A percentile compares a stretch with the other conserved stretches of the same genome.
These are phyloP conservation scores for Dendrobium nobile DNA, from an alignment of 106 monocot genomes.

Conservation along the genomic window DNA sequence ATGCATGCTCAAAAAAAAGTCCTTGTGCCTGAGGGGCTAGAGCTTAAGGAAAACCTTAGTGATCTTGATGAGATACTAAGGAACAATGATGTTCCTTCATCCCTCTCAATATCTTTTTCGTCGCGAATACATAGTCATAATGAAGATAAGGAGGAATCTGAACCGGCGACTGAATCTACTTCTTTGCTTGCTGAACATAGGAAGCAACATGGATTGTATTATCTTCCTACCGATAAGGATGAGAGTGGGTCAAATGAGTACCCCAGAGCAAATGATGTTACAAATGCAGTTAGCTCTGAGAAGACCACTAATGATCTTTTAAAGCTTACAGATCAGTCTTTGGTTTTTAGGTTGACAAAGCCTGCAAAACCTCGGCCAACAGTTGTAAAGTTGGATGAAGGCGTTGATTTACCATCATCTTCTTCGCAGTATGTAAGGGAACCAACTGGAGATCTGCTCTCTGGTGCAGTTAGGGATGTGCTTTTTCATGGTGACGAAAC, in stretches of 20 bases:
- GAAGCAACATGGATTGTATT: conserved; percentile 75
- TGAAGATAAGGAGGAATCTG: conserved; percentile 24
- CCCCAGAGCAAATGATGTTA: conserved; percentile 53
- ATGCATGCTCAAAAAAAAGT: conserved; percentile 46
- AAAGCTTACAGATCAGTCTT: conserved; percentile 38
- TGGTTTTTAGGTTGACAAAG: conserved; percentile 34
- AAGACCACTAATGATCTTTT: conserved; percentile 29
- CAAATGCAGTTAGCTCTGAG: conserved; percentile 12
- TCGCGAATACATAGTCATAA: conserved; percentile 12
- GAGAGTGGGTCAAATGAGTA: conserved; percentile 48
- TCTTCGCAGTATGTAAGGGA: conserved; percentile 14
- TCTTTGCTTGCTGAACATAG: conserved; percentile 77
- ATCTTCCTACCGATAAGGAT: conserved; percentile 56
- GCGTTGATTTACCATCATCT: conserved; percentile 20
- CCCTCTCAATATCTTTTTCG: conserved; percentile 33
- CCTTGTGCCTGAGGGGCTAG: conserved; percentile 53
- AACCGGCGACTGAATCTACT: conserved; percentile 24
- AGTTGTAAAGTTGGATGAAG: conserved; percentile 80
- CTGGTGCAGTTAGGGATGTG: conserved; percentile 53
- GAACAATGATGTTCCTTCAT: conserved; percentile 20
- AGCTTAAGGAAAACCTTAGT: conserved; percentile 67
- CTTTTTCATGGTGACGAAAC: conserved; percentile 35
- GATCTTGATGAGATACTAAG: conserved; percentile 44
- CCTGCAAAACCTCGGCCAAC: conserved; percentile 59
- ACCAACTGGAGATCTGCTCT: conserved; percentile 37